phyloP scores from a whole-genome alignment of 1,139 yeast species.

The Saccharomyces uvarum region DNA sequence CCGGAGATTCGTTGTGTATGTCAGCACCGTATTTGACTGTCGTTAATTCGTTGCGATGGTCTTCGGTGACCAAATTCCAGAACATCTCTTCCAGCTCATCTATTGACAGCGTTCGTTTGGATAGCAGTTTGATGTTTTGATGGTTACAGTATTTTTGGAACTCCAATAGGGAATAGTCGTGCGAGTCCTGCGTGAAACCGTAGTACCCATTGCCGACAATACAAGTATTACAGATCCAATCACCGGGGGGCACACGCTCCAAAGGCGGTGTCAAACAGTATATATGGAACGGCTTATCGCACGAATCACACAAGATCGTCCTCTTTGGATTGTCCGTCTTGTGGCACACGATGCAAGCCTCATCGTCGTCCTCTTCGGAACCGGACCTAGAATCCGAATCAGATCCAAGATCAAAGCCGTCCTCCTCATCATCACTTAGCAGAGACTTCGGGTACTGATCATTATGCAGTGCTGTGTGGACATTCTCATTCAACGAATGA shows the following conservation, averaged over 20 bases:
- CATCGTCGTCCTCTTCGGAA: conserved; percentile 26
- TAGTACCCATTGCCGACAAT: conserved; percentile 81
- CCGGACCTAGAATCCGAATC: background rate
- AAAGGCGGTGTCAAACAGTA: conserved; percentile 54
- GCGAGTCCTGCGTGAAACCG: conserved; percentile 72
- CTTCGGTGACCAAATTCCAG: conserved; percentile 41
- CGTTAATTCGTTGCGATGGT: conserved; percentile 40
- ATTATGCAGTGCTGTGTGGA: conserved; percentile 14
- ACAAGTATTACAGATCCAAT: conserved; percentile 79
- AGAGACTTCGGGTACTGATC: conserved; percentile 31
- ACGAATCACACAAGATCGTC: conserved; percentile 63
- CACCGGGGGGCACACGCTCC: conserved; percentile 3
- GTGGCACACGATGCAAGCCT: conserved; percentile 49
- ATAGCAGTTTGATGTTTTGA: conserved; percentile 15
- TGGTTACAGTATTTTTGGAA: conserved; percentile 42
- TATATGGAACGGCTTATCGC: conserved; percentile 62
- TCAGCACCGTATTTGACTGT: conserved; percentile 74
- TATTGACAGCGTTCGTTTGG: conserved; percentile 28
- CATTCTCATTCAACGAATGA: conserved; percentile 16
- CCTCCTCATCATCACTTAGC: conserved; percentile 33
- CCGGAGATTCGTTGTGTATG: conserved; percentile 52
- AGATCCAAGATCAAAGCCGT: conserved; percentile 30
- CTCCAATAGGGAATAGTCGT: conserved; percentile 50
- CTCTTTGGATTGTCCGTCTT: conserved; percentile 42
- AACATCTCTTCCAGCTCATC: conserved; percentile 48